Percentiles rank a stretch among this genome's conserved stretches.
Conservation (phyloP, 1,139 yeast genomes). For the Kurtzmaniella quercitrusa region DNA sequence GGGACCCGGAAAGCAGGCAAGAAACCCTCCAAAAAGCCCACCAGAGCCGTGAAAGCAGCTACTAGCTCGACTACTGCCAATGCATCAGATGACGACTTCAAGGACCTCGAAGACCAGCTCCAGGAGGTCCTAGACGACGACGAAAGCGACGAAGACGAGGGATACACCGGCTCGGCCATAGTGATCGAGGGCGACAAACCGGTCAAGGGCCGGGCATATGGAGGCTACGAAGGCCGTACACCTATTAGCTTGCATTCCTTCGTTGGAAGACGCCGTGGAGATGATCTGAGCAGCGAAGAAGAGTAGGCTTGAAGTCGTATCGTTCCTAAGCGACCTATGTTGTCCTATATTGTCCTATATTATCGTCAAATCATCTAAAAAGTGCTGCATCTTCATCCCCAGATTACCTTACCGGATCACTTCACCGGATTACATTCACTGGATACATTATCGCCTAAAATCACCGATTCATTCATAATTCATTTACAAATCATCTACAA, state of each 20-base stretch:
- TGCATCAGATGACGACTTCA: conserved; percentile 35
- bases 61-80: neutral
- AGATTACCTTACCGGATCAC: too few species aligned
- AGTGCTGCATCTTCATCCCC: too few species aligned
- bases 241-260: conserved; percentile 41
- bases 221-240: conserved; percentile 11
- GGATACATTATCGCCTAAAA: too few species aligned
- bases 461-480: too few species aligned
- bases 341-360: too few species aligned
- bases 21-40: neutral
- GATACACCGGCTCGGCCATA: conserved; percentile 19
- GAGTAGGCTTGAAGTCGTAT: conserved; percentile 16
- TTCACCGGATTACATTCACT: too few species aligned
- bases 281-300: conserved; percentile 38
- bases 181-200: conserved; percentile 17
- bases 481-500: too few species aligned
- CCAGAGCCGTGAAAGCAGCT: neutral
- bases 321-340: too few species aligned
- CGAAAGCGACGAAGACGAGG: conserved; percentile 25
- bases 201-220: conserved; percentile 7
- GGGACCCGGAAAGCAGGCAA: neutral
- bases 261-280: conserved; percentile 25
- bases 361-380: neutral
- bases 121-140: conserved; percentile 31
- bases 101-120: conserved; percentile 42